These are phyloP conservation scores for Penicillium sp. DNA, from an alignment of 2,329 filamentous ascomycete species.

Conservation along the genomic window DNA sequence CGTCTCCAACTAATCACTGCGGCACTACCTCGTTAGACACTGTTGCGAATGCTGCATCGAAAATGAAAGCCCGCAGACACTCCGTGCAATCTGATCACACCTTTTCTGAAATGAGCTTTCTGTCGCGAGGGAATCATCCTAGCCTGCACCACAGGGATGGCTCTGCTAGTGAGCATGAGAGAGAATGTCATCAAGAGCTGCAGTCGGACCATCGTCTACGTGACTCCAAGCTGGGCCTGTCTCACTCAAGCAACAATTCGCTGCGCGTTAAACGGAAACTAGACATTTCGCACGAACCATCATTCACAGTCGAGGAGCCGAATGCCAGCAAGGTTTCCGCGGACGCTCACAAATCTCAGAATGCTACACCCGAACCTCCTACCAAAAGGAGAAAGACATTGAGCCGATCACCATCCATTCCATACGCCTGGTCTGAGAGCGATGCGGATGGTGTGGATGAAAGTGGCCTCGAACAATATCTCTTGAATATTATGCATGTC, in stretches of 20 bases:
- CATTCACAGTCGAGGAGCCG: background rate
- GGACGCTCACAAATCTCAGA: too few species aligned
- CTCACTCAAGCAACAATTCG: background rate
- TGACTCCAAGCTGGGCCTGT: background rate
- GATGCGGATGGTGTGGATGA: background rate
- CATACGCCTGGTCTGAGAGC: constrained; percentile 14
- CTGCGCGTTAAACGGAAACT: background rate
- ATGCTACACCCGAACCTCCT: background rate
- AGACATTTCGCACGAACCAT: background rate
- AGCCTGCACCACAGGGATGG: background rate
- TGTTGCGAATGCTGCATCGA: background rate
- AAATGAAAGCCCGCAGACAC: background rate
- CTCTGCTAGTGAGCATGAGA: background rate
- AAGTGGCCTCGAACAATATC: constrained; percentile 7
- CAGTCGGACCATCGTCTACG: background rate
- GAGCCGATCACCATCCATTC: constrained; percentile 4
- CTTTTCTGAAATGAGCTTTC: constrained; percentile 27
- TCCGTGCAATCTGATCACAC: constrained; percentile 14
- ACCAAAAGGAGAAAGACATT: background rate
- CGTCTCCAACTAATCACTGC: constrained; percentile 27
- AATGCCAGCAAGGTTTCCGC: background rate
- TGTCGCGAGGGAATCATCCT: constrained; percentile 8
- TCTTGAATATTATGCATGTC: constrained; percentile 16
- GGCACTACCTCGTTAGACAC: constrained; percentile 13
- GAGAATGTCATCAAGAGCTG: background rate